These are phyloP conservation scores for Diaporthe eres DNA, from an alignment of 2,329 filamentous ascomycete species.

Conservation along the genomic window DNA sequence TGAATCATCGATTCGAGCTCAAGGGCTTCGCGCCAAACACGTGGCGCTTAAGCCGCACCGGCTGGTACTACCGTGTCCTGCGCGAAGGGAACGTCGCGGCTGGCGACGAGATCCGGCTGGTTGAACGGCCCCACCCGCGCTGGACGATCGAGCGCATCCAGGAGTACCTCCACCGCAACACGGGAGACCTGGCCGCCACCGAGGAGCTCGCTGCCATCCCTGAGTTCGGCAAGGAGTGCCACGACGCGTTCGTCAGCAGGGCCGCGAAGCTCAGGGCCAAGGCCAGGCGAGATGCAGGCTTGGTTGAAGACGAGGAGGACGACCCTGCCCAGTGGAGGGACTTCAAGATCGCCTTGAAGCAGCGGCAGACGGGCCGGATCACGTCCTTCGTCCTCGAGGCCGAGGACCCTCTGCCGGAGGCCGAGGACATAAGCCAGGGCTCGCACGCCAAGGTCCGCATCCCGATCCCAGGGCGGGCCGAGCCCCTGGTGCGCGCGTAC, in stretches of 20 bases:
- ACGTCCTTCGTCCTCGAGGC: slow-evolving; percentile 67
- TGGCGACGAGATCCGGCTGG: slow-evolving; percentile 70
- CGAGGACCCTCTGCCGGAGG: slow-evolving; percentile 51
- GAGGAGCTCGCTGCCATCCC: slow-evolving; percentile 65
- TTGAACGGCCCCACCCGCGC: slow-evolving; percentile 67
- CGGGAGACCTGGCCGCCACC: slow-evolving; percentile 65
- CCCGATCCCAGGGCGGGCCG: slow-evolving; percentile 50
- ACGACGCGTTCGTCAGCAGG: slow-evolving; percentile 62
- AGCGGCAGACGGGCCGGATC: slow-evolving; percentile 64
- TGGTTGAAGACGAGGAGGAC: slow-evolving; percentile 45
- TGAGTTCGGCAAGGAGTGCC: slow-evolving; percentile 64
- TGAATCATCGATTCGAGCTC: slow-evolving; percentile 76
- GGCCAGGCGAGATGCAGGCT: slow-evolving; percentile 45
- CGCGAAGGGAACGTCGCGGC: slow-evolving; percentile 66
- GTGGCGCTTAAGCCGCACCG: slow-evolving; percentile 70
- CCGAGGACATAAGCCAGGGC: slow-evolving; percentile 57
- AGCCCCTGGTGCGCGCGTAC: slow-evolving; percentile 70
- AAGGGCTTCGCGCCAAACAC: slow-evolving; percentile 73
- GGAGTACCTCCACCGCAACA: slow-evolving; percentile 71
- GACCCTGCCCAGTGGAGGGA: slow-evolving; percentile 55
- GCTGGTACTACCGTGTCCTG: slow-evolving; percentile 77
- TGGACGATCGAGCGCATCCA: slow-evolving; percentile 77
- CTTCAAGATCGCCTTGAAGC: slow-evolving; percentile 65
- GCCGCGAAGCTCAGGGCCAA: slow-evolving; percentile 60
- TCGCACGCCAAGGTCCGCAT: slow-evolving; percentile 71